A percentile compares a stretch with the other conserved stretches of the same genome.
Evolutionary conservation across 148 eudicot genomes (phyloP).

Genomic region (Rhododendron molle): DNA sequence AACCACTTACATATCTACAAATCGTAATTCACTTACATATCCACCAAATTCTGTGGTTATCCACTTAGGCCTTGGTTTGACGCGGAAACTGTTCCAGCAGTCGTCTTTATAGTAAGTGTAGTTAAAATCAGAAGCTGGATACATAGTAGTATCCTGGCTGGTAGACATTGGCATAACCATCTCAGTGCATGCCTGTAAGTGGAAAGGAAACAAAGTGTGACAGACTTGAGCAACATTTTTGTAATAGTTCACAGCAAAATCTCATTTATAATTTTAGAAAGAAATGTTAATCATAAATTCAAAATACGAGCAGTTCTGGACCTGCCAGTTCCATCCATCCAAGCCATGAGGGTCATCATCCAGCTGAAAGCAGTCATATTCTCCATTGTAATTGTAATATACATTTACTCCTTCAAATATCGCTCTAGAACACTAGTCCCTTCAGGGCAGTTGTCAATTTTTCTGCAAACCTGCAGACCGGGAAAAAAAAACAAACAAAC

Average conservation of each 20-base stretch:
- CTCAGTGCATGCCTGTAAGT: conserved; percentile 87
- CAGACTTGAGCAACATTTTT: not conserved
- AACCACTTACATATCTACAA: not conserved
- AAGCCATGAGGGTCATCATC: conserved; percentile 93
- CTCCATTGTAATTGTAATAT: conserved; percentile 83
- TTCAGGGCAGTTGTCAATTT: conserved; percentile 60
- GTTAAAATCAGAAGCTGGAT: conserved; percentile 53
- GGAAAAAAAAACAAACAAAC: not conserved
- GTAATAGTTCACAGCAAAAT: not conserved
- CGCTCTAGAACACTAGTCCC: conserved; percentile 62
- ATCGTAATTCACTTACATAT: conserved; percentile 49
- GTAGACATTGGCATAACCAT: conserved; percentile 93
- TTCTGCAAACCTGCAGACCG: conserved; percentile 60
- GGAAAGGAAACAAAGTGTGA: not conserved
- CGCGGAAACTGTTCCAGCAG: conserved; percentile 55
- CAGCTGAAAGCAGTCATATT: conserved; percentile 68
- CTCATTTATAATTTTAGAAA: not conserved
- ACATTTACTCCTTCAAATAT: conserved; percentile 76
- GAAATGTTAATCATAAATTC: not conserved
- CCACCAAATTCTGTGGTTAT: conserved; percentile 93
- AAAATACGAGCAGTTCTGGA: conserved; percentile 3
- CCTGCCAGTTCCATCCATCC: conserved; percentile 98
- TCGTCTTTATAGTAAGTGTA: conserved; percentile 49
- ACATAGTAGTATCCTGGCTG: conserved; percentile 62
- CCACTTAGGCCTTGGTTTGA: conserved; percentile 73